These are phyloP conservation scores for Boletus sensibilis DNA, from an alignment of 768 basidiomycete genomes.

Conservation along the genomic window DNA sequence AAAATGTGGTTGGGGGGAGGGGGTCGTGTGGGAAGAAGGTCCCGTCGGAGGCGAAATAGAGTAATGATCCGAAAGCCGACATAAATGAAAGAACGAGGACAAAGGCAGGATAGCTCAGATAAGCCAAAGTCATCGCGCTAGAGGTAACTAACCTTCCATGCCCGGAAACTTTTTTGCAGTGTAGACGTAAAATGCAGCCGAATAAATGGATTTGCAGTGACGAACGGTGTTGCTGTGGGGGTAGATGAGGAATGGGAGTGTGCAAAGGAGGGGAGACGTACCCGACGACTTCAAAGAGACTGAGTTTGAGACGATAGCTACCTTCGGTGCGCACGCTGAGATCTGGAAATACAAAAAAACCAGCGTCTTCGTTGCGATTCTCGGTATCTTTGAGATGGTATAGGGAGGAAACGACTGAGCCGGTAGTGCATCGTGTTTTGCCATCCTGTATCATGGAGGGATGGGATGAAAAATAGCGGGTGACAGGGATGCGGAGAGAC, in stretches of 20 bases:
- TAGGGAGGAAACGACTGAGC: constrained; percentile 83
- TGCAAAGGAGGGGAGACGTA: constrained; percentile 40
- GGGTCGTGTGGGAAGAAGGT: constrained; percentile 4
- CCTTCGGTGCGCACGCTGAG: constrained; percentile 91
- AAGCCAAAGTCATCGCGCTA: constrained; percentile 12
- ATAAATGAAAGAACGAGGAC: constrained; percentile 17
- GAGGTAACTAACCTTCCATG: constrained; percentile 72
- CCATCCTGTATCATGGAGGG: constrained; percentile 63
- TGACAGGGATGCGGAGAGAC: not conserved
- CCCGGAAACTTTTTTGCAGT: constrained; percentile 97
- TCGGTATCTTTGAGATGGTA: constrained; percentile 86
- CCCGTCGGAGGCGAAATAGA: constrained; percentile 13
- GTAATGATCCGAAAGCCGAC: constrained; percentile 20
- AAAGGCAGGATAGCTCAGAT: constrained; percentile 17
- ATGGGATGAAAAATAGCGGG: not conserved
- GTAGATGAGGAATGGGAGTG: constrained; percentile 1
- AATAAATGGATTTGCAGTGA: constrained; percentile 89
- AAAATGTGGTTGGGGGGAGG: not conserved
- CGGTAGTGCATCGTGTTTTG: constrained; percentile 87
- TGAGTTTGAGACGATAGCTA: constrained; percentile 69
- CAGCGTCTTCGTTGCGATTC: constrained; percentile 66
- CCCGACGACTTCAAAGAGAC: constrained; percentile 90
- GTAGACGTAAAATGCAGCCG: constrained; percentile 89
- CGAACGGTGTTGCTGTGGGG: constrained; percentile 70
- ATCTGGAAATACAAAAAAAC: constrained; percentile 97